Evolutionary conservation across 2,329 filamentous ascomycete species (phyloP).

Genomic region (Stagonosporopsis rhizophila): DNA sequence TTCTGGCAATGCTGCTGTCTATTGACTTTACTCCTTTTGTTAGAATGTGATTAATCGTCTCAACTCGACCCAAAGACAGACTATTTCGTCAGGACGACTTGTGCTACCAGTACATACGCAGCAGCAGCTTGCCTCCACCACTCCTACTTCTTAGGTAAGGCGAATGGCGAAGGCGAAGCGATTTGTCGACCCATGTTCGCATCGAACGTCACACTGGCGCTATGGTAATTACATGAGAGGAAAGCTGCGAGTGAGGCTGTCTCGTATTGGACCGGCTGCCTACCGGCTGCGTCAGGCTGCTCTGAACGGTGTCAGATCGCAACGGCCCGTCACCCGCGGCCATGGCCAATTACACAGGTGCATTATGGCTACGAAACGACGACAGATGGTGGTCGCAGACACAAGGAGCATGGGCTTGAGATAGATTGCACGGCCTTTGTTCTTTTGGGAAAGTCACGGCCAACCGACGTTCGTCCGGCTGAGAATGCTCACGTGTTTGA

Average conservation of each 20-base stretch:
- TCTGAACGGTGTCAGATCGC: constrained; percentile 35
- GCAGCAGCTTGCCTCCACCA: not conserved
- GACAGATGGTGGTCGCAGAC: not conserved
- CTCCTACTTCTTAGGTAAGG: not conserved
- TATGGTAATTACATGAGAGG: constrained; percentile 2
- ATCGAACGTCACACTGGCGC: constrained; percentile 10
- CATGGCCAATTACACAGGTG: constrained; percentile 10
- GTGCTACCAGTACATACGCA: no score
- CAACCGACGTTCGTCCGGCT: constrained; percentile 8
- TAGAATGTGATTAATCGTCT: no score
- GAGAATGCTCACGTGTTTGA: constrained; percentile 12
- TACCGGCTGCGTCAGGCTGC: constrained; percentile 22
- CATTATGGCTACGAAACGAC: constrained; percentile 7
- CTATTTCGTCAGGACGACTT: no score
- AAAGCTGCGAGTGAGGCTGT: constrained; percentile 11
- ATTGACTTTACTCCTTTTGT: no score
- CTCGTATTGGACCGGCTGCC: constrained; percentile 23
- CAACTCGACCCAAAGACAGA: no score
- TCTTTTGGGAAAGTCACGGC: not conserved
- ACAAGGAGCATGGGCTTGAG: not conserved
- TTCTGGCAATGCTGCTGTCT: no score
- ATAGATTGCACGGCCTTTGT: no score
- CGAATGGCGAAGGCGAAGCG: not conserved
- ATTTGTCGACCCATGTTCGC: not conserved
- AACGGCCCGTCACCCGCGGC: constrained; percentile 39